Evolutionary conservation across 106 monocot species (phyloP).

Genomic region (Dioscorea zingiberensis): DNA sequence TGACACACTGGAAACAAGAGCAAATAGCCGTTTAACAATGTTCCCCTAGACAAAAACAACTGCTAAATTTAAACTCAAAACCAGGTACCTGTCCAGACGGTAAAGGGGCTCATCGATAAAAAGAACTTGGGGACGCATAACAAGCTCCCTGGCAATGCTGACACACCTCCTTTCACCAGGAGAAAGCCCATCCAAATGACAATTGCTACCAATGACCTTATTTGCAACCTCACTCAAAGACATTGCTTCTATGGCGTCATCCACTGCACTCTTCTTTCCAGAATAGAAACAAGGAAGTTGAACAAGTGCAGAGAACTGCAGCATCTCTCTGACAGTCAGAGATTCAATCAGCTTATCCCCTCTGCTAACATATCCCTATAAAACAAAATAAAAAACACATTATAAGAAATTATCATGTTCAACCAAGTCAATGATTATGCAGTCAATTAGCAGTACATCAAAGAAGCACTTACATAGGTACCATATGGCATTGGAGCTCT

Average conservation of each 20-base stretch:
- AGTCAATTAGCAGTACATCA: too few species aligned
- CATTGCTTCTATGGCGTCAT: constrained; percentile 88
- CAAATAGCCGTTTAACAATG: background rate
- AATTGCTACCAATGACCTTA: constrained; percentile 86
- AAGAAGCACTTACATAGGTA: constrained; percentile 64
- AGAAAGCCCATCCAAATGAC: constrained; percentile 75
- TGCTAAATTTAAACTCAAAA: background rate
- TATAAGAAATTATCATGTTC: background rate
- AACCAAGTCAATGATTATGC: too few species aligned
- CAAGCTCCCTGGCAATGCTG: constrained; percentile 92
- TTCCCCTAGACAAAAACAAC: background rate
- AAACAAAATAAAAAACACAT: background rate
- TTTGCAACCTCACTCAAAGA: constrained; percentile 82
- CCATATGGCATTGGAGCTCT: constrained; percentile 81
- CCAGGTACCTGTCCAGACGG: constrained; percentile 80
- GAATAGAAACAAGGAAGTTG: constrained; percentile 90
- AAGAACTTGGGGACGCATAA: constrained; percentile 75
- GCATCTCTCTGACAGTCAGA: constrained; percentile 86
- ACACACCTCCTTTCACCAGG: constrained; percentile 78
- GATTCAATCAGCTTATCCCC: constrained; percentile 83
- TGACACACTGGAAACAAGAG: constrained; percentile 65
- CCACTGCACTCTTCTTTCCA: constrained; percentile 66
- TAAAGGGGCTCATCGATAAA: constrained; percentile 99
- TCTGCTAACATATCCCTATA: constrained; percentile 90
- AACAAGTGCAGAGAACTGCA: constrained; percentile 77